These are phyloP conservation scores for Trifolium repens DNA, from an alignment of 306 rosid species.

Conservation along the genomic window DNA sequence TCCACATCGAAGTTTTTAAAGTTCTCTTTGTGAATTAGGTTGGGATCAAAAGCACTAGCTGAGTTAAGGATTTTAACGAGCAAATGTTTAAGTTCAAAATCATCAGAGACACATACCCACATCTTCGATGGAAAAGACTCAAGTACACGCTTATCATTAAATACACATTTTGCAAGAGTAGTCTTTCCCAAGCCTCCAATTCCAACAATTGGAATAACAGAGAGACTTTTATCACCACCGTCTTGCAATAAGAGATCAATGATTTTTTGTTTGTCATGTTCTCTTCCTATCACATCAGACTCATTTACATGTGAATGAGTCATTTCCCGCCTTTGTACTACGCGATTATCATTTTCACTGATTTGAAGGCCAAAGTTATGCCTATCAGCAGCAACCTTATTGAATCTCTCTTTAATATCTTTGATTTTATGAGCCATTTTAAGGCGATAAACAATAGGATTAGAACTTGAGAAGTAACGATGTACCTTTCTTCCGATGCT, in stretches of 20 bases:
- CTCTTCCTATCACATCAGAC: not conserved
- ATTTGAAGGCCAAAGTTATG: conserved; percentile 18
- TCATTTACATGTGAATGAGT: not conserved
- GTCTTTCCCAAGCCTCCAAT: not conserved
- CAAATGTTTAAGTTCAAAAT: not conserved
- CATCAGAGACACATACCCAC: not conserved
- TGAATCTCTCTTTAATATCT: not conserved
- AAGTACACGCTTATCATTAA: not conserved
- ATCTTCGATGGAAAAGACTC: not conserved
- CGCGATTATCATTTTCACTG: not conserved
- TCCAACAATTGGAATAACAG: not conserved
- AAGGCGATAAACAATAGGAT: not conserved
- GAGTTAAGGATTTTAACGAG: conserved; percentile 32
- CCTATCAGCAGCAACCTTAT: conserved; percentile 19
- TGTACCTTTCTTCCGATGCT: conserved; percentile 11
- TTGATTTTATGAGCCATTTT: not conserved
- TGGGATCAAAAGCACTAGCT: not conserved
- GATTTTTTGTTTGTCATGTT: not conserved
- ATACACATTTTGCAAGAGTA: not conserved
- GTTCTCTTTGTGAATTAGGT: not conserved
- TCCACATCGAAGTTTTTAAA: not conserved
- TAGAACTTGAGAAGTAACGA: conserved; percentile 5
- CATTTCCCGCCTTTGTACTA: conserved; percentile 15
- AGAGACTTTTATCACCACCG: not conserved
- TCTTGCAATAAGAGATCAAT: not conserved